phyloP scores from a whole-genome alignment of 306 rosid genomes.

The Cucurbita pepo region DNA sequence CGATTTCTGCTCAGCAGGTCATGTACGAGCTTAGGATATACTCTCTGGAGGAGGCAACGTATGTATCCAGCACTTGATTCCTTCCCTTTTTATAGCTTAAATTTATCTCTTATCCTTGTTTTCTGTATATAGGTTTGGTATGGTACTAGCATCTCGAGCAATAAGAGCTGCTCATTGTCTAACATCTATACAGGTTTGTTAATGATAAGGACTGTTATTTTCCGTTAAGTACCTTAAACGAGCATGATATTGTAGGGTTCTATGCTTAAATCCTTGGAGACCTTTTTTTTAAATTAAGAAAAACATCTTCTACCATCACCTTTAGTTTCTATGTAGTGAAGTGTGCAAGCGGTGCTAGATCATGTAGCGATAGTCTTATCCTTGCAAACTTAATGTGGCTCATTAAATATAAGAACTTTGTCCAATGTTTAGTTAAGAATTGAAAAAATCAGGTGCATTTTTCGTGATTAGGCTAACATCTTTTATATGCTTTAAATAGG shows the following conservation, averaged over 20 bases:
- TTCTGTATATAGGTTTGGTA: slow-evolving; percentile 47
- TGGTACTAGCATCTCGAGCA: slow-evolving; percentile 81
- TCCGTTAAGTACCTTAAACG: neutral
- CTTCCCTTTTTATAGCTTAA: neutral
- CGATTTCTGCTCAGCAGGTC: slow-evolving; percentile 80
- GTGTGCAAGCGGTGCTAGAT: neutral
- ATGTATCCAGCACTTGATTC: slow-evolving; percentile 4
- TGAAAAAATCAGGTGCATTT: neutral
- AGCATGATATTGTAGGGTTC: neutral
- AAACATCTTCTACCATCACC: neutral
- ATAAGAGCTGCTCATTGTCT: slow-evolving; percentile 95
- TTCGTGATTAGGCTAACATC: neutral
- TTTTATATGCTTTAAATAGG: neutral
- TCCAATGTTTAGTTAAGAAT: neutral
- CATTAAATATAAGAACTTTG: neutral
- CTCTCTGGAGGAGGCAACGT: slow-evolving; percentile 94
- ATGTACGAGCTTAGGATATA: slow-evolving; percentile 92
- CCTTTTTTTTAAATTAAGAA: neutral
- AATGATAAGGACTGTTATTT: neutral
- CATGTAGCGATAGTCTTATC: neutral
- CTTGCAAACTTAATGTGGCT: neutral
- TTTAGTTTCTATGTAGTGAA: neutral
- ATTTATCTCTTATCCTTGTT: slow-evolving; percentile 9
- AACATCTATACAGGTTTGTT: slow-evolving; percentile 86
- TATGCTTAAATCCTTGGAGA: neutral